Evolutionary conservation across 306 rosid species (phyloP).

Genomic region (Vigna hirtella): DNA sequence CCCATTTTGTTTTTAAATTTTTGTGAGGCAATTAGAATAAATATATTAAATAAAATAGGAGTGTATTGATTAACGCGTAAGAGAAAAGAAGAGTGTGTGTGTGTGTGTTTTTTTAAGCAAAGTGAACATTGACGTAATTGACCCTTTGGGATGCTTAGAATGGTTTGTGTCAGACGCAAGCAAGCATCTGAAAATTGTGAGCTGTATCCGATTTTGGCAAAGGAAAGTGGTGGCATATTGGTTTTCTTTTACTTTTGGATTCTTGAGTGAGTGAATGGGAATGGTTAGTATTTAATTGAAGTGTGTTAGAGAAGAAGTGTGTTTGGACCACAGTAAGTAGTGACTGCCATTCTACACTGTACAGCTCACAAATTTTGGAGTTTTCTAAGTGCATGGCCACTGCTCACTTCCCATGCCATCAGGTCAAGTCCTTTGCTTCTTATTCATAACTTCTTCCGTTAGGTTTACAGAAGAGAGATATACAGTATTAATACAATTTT

Average conservation of each 20-base stretch:
- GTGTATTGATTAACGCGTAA: neutral
- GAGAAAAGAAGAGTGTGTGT: neutral
- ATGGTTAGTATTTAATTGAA: neutral
- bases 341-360: slow-evolving; percentile 31
- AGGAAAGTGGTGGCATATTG: slow-evolving; percentile 37
- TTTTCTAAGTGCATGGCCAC: slow-evolving; percentile 34
- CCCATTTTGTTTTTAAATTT: neutral
- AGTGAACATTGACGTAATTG: slow-evolving; percentile 42
- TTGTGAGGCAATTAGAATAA: slow-evolving; percentile 1
- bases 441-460: neutral
- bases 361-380: slow-evolving; percentile 66
- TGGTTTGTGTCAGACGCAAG: slow-evolving; percentile 73
- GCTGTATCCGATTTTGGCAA: slow-evolving; percentile 65
- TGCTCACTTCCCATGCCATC: slow-evolving; percentile 9
- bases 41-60: neutral
- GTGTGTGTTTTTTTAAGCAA: neutral
- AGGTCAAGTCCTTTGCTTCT: neutral
- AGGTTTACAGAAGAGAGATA: too few relatives aligned
- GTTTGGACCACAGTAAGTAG: slow-evolving; percentile 64
- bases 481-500: too few relatives aligned
- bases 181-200: slow-evolving; percentile 62
- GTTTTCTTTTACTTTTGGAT: slow-evolving; percentile 24
- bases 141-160: slow-evolving; percentile 42
- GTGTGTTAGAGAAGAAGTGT: slow-evolving; percentile 6
- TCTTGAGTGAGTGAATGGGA: neutral